Evolutionary conservation across 2,329 filamentous ascomycete species (phyloP).

Genomic region (Pochonia chlamydosporia): DNA sequence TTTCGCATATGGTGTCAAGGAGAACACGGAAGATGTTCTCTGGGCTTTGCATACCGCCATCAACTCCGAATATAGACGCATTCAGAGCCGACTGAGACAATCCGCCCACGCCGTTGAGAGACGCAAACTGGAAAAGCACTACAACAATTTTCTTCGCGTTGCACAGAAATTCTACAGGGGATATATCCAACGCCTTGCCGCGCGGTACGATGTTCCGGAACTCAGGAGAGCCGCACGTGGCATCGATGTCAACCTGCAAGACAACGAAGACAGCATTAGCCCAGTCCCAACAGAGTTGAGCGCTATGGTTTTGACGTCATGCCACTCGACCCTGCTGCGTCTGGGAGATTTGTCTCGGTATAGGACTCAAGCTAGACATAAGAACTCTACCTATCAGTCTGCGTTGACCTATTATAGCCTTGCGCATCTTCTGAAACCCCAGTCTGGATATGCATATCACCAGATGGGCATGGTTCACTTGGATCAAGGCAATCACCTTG

Average conservation of each 20-base stretch:
- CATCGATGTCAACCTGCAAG: constrained; percentile 36
- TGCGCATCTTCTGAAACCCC: constrained; percentile 71
- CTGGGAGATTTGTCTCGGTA: constrained; percentile 90
- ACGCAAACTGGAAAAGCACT: constrained; percentile 76
- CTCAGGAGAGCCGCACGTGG: constrained; percentile 37
- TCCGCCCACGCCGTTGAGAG: constrained; percentile 53
- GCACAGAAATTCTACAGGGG: constrained; percentile 84
- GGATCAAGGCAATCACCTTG: constrained; percentile 71
- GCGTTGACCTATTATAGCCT: constrained; percentile 81
- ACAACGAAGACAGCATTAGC: constrained; percentile 36
- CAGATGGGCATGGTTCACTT: constrained; percentile 84
- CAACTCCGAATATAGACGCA: constrained; percentile 71
- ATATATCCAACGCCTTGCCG: constrained; percentile 72
- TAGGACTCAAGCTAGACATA: constrained; percentile 66
- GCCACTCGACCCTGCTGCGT: constrained; percentile 76
- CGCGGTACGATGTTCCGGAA: constrained; percentile 48
- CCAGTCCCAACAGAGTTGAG: constrained; percentile 45
- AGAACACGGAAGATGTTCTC: constrained; percentile 63
- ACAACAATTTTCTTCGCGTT: constrained; percentile 78
- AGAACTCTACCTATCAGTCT: constrained; percentile 69
- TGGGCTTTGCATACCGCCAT: constrained; percentile 77
- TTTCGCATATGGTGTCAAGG: constrained; percentile 56
- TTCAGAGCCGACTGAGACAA: constrained; percentile 50
- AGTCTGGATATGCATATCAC: constrained; percentile 78
- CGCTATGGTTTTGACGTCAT: constrained; percentile 62